These are phyloP conservation scores for Phytophthora pisi DNA, from an alignment of 352 stramenopile species.

Conservation along the genomic window DNA sequence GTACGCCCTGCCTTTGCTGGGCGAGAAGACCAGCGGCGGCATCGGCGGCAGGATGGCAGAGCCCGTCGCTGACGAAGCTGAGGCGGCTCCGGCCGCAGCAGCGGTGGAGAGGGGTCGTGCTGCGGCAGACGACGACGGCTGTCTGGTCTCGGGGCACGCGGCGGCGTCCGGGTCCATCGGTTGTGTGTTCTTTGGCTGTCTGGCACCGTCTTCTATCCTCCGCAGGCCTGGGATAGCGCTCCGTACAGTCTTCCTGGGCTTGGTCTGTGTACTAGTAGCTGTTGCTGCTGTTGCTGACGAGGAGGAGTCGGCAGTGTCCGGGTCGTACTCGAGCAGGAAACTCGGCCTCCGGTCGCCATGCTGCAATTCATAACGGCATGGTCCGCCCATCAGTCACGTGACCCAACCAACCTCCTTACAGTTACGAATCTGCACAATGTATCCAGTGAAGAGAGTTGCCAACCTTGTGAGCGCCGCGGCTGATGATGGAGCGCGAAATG, in stretches of 20 bases:
- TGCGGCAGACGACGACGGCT: constrained; percentile 10
- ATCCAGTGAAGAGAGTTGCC: background rate
- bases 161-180: constrained; percentile 33
- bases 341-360: constrained; percentile 37
- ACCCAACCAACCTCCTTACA: constrained; percentile 1
- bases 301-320: constrained; percentile 3
- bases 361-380: constrained; percentile 38
- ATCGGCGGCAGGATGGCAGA: constrained; percentile 52
- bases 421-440: constrained; percentile 11
- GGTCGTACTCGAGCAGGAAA: constrained; percentile 38
- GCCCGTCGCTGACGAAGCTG: constrained; percentile 22
- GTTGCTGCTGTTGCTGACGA: background rate
- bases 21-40: constrained; percentile 60
- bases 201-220: constrained; percentile 34
- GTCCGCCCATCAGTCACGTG: constrained; percentile 32
- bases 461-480: constrained; percentile 61
- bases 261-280: constrained; percentile 11
- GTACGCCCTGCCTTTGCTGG: constrained; percentile 40
- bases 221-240: constrained; percentile 23
- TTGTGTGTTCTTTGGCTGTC: constrained; percentile 9
- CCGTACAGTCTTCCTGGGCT: constrained; percentile 25
- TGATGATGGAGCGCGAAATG: constrained; percentile 71
- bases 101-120: constrained; percentile 1
- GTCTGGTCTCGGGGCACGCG: constrained; percentile 32
- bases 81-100: constrained; percentile 14